Evolutionary conservation across 2,329 filamentous ascomycete genomes (phyloP), one percentile per base, ranked within the genome.

Genomic region (Hirsutella minnesotensis): DNA sequence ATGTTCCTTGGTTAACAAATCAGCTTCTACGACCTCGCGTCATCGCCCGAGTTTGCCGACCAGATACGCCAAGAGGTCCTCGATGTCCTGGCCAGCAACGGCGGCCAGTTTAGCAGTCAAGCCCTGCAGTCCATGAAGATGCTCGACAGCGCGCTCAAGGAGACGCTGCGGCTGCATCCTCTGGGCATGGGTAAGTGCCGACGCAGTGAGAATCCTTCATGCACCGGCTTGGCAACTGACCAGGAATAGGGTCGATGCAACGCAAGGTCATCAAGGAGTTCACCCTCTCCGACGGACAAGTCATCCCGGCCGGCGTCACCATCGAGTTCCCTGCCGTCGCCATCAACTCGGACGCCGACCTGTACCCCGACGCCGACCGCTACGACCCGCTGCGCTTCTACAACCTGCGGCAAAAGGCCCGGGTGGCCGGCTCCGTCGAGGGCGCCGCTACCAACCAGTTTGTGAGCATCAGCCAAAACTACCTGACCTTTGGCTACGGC

Each of bases 401-500:
- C 9, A 52, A 63, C 2, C 49, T 57, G 24, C 56, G 66, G 24
- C 60, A 69, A 38, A 56, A 56, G 33, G 58, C 53, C 4, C 59
- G 35, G 12, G 44, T 61, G 35, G 54, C 54, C 9, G 33, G 33
- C 15, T n/a, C 33, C 33, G 33, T 35, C 33, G 49, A 51, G 18
- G 19, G 7, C 18, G 35, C 35, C 3, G 18, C 16, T 2, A 44
- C 50, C 4, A 44, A 47, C n/a, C 68, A 65, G 46, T 64, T 76
- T 56, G 67, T 72, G 10, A 69, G 67, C 8, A 73, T 72, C 1
- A 65, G 63, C 16, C 57, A 66, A 12, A 53, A 59, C 8, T 66
- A 70, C 48, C 53, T 75, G 19, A 57, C 66, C 0, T 78, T 77
- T 50, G 72, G 74, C 0, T 68, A 75, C 46, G 74, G 74, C 2